These are phyloP conservation scores for Oryza longistaminata DNA, from an alignment of 176 grass and related monocot genomes.

Conservation along the genomic window DNA sequence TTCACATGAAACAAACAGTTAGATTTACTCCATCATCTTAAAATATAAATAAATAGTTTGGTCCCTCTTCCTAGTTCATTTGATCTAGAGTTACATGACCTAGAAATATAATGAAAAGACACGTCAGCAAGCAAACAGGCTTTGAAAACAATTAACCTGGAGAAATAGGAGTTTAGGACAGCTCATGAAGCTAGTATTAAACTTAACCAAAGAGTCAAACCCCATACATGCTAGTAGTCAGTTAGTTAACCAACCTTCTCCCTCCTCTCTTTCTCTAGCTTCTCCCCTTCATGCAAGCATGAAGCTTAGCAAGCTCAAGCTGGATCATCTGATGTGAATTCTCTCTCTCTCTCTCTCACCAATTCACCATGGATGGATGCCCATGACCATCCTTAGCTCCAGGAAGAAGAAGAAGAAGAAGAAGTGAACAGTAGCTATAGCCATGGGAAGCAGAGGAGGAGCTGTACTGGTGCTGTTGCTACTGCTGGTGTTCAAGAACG, in stretches of 20 bases:
- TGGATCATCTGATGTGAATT: constrained; percentile 6
- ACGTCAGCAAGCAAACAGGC: neutral
- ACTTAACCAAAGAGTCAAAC: constrained; percentile 43
- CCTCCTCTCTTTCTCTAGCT: no score
- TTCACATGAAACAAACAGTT: no score
- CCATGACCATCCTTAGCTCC: constrained; percentile 2
- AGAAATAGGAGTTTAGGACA: constrained; percentile 37
- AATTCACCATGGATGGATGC: neutral
- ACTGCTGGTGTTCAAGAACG: neutral
- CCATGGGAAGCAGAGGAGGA: neutral
- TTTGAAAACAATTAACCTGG: constrained; percentile 32
- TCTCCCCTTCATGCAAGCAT: neutral
- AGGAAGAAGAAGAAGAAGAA: no score
- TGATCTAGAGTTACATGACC: neutral
- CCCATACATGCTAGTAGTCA: neutral
- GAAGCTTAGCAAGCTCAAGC: neutral
- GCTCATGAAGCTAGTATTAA: constrained; percentile 3
- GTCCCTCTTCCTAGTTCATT: neutral
- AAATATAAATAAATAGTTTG: neutral
- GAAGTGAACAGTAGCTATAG: neutral
- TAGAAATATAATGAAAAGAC: neutral
- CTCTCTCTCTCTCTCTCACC: neutral
- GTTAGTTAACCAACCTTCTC: neutral
- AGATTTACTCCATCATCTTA: no score
- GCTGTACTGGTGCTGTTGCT: neutral